These are phyloP conservation scores for Capronia epimyces DNA, from an alignment of 2,329 filamentous ascomycete genomes.

Conservation along the genomic window DNA sequence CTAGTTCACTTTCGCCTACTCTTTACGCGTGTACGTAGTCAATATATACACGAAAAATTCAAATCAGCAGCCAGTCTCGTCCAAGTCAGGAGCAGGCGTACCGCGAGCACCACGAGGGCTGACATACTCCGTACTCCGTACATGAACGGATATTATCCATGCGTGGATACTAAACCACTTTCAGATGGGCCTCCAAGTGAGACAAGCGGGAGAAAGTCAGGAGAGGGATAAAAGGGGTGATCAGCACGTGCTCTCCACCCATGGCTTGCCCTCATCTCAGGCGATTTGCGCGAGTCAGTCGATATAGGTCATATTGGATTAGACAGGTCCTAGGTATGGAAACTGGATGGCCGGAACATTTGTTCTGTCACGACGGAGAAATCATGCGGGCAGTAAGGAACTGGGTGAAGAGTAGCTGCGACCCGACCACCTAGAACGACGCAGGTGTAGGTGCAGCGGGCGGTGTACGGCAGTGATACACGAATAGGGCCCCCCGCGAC, in stretches of 20 bases:
- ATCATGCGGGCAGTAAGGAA: neutral
- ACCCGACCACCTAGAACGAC: too few relatives aligned
- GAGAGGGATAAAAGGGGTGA: neutral
- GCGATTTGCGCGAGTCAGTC: neutral
- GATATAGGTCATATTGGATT: neutral
- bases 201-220: constrained; percentile 1
- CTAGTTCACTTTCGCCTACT: too few relatives aligned
- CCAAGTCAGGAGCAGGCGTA: too few relatives aligned
- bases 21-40: too few relatives aligned
- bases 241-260: neutral
- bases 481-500: neutral
- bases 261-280: neutral
- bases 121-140: too few relatives aligned
- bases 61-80: too few relatives aligned
- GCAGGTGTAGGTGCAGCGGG: neutral
- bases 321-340: neutral
- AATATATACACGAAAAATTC: too few relatives aligned
- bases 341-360: neutral
- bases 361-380: neutral
- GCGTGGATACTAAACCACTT: neutral
- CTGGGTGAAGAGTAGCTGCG: too few relatives aligned
- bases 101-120: too few relatives aligned
- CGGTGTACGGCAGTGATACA: constrained; percentile 1
- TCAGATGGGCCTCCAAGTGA: neutral
- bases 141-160: neutral